Conservation (phyloP, 177 flowering plant species). For the Vitis hybrid region DNA sequence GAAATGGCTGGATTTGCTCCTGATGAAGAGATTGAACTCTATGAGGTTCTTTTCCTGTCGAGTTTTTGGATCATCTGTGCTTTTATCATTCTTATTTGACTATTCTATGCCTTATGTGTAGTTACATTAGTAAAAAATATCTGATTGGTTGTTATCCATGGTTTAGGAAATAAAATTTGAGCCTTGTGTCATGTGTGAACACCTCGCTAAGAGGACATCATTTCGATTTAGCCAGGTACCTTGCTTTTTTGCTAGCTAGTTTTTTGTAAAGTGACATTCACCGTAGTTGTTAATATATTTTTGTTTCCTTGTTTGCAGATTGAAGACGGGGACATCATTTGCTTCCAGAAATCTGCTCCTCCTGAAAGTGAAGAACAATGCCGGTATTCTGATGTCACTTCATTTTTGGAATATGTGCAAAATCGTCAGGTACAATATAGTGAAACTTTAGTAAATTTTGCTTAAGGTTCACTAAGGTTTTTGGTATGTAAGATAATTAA, state of each 20-base stretch:
- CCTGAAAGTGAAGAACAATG: slow-evolving; percentile 41
- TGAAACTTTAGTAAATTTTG: background rate
- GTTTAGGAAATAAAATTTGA: slow-evolving; percentile 88
- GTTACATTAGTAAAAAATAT: background rate
- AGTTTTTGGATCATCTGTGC: background rate
- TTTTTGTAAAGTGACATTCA: background rate
- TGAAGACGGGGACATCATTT: slow-evolving; percentile 95
- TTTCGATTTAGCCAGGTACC: slow-evolving; percentile 70
- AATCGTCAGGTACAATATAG: slow-evolving; percentile 75
- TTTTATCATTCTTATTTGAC: background rate
- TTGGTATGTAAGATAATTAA: too few relatives aligned
- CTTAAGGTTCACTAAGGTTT: too few relatives aligned
- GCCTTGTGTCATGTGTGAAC: slow-evolving; percentile 83
- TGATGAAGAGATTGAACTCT: slow-evolving; percentile 85
- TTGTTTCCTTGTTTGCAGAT: slow-evolving; percentile 46
- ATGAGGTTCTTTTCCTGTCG: slow-evolving; percentile 54
- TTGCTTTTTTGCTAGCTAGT: background rate
- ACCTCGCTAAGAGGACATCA: slow-evolving; percentile 56
- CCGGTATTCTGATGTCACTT: slow-evolving; percentile 79
- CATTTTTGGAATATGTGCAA: slow-evolving; percentile 86
- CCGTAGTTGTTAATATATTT: background rate
- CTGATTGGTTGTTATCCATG: slow-evolving; percentile 3
- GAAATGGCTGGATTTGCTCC: slow-evolving; percentile 83
- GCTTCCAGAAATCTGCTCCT: slow-evolving; percentile 72
- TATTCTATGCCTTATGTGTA: background rate